Evolutionary conservation across 2,329 filamentous ascomycete species (phyloP).

Genomic region (Chalara sp.): DNA sequence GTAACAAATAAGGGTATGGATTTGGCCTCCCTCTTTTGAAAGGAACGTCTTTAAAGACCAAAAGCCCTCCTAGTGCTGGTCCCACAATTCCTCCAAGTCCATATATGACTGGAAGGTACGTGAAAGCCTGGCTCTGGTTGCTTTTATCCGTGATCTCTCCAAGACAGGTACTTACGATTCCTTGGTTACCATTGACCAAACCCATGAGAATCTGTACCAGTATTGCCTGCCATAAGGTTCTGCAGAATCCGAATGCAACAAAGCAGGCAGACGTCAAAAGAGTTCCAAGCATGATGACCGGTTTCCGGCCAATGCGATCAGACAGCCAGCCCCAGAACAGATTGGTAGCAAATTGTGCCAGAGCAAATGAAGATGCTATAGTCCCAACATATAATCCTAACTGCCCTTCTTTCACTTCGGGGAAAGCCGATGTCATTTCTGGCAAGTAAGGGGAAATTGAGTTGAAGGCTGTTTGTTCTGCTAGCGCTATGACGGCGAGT

Average conservation of each 20-base stretch:
- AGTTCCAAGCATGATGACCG: constrained; percentile 75
- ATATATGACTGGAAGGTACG: constrained; percentile 93
- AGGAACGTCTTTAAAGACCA: constrained; percentile 54
- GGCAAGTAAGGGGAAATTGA: constrained; percentile 94
- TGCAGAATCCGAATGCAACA: constrained; percentile 79
- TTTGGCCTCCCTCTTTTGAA: constrained; percentile 44
- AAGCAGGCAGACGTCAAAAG: constrained; percentile 78
- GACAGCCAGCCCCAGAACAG: constrained; percentile 86
- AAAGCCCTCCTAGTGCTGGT: constrained; percentile 79
- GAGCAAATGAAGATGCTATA: constrained; percentile 83
- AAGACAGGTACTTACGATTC: constrained; percentile 85
- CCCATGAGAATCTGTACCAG: constrained; percentile 87
- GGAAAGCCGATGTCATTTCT: constrained; percentile 82
- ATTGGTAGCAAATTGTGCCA: constrained; percentile 89
- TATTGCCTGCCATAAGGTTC: constrained; percentile 74
- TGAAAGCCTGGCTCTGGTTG: constrained; percentile 91
- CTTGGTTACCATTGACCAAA: constrained; percentile 88
- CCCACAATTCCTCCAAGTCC: constrained; percentile 90
- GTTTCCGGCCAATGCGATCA: constrained; percentile 73
- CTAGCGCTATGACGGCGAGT: constrained; percentile 80
- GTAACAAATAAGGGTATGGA: constrained; percentile 74
- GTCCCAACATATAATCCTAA: constrained; percentile 85
- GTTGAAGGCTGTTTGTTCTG: constrained; percentile 94
- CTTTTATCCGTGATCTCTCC: constrained; percentile 93
- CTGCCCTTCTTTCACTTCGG: constrained; percentile 63